phyloP scores from a whole-genome alignment of 1,284 basidiomycete species.

The Dichomitus squalens region DNA sequence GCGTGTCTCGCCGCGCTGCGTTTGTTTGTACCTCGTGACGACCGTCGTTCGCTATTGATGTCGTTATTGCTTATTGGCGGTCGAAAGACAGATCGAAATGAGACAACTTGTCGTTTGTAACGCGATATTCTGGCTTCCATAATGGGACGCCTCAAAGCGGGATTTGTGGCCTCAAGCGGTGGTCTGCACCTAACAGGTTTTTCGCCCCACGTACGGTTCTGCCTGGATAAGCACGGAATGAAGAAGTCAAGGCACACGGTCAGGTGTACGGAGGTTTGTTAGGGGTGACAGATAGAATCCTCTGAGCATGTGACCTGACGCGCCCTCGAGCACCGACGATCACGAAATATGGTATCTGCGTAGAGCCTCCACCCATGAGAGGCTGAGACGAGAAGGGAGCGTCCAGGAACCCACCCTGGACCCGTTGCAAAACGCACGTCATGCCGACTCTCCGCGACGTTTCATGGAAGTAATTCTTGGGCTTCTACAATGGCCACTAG shows the following conservation, averaged over 20 bases:
- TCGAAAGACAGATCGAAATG: neutral
- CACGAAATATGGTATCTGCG: slow-evolving; percentile 3
- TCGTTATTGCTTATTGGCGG: slow-evolving; percentile 4
- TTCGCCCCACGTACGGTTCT: neutral
- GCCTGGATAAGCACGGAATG: neutral
- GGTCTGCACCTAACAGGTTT: neutral
- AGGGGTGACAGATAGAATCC: slow-evolving; percentile 9
- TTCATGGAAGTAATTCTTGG: slow-evolving; percentile 4
- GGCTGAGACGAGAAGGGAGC: slow-evolving; percentile 1
- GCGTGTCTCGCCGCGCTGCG: slow-evolving; percentile 8
- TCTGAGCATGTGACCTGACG: neutral
- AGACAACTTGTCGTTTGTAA: neutral
- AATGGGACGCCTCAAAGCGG: neutral
- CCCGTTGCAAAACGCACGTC: neutral
- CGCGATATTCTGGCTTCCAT: neutral
- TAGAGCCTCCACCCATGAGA: slow-evolving; percentile 14
- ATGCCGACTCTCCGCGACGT: slow-evolving; percentile 3
- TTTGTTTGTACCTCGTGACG: slow-evolving; percentile 15
- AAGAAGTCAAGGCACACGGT: slow-evolving; percentile 13
- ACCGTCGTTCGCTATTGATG: slow-evolving; percentile 11
- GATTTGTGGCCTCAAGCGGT: neutral
- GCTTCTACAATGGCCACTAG: slow-evolving; percentile 1
- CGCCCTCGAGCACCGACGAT: slow-evolving; percentile 13
- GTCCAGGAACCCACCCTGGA: slow-evolving; percentile 4
- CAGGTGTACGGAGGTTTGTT: slow-evolving; percentile 10